A percentile compares a stretch with the other conserved stretches of the same genome.
Conservation (phyloP, 257 asterid species). For the Gentiana straminea region DNA sequence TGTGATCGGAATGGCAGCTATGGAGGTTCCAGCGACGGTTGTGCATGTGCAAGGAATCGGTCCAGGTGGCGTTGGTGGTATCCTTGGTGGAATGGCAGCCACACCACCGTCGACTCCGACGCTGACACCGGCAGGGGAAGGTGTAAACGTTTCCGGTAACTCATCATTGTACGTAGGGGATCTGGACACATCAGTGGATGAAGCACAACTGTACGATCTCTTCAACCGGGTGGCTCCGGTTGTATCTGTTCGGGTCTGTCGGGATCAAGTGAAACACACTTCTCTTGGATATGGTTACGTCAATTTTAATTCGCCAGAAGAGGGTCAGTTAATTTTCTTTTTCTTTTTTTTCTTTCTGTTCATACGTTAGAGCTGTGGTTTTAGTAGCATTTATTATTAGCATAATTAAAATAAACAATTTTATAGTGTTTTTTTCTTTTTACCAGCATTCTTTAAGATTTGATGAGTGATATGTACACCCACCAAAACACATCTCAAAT, state of each 20-base stretch:
- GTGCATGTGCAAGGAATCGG: slow-evolving; percentile 19
- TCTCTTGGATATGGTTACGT: slow-evolving; percentile 76
- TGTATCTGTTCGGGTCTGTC: slow-evolving; percentile 57
- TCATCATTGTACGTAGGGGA: slow-evolving; percentile 69
- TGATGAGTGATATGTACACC: no score
- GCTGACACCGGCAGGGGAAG: neutral
- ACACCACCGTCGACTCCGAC: slow-evolving; percentile 21
- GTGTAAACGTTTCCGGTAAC: slow-evolving; percentile 14
- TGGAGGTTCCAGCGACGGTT: slow-evolving; percentile 23
- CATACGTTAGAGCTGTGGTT: neutral
- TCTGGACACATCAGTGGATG: slow-evolving; percentile 58
- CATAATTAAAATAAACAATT: neutral
- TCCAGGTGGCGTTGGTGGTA: slow-evolving; percentile 9
- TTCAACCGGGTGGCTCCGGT: slow-evolving; percentile 65
- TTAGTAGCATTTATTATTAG: no score
- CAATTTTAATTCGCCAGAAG: slow-evolving; percentile 45
- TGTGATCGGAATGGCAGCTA: slow-evolving; percentile 30
- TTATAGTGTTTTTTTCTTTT: neutral
- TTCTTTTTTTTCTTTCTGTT: neutral
- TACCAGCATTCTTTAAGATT: neutral
- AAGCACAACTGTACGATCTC: slow-evolving; percentile 48
- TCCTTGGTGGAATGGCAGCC: neutral
- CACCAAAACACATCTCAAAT: no score
- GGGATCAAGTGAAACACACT: slow-evolving; percentile 44
- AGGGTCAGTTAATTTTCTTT: slow-evolving; percentile 29